Evolutionary conservation across 202 grass and related monocot species (phyloP).

Genomic region (Setaria italica): DNA sequence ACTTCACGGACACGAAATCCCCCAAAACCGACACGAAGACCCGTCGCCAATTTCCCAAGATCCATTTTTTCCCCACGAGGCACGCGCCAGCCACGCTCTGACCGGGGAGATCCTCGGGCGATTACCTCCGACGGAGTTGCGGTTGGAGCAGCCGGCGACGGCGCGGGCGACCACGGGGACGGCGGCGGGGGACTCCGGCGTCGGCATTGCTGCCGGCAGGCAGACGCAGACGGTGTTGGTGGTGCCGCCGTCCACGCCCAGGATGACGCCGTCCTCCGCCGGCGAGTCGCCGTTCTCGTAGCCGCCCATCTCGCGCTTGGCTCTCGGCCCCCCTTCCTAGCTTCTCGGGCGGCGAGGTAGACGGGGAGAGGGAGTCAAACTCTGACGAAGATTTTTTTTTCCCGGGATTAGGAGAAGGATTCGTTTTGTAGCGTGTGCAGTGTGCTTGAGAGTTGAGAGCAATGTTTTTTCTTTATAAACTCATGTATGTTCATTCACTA

Average conservation of each 20-base stretch:
- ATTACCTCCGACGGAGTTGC: slow-evolving; percentile 93
- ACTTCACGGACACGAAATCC: slow-evolving; percentile 25
- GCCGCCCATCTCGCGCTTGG: slow-evolving; percentile 51
- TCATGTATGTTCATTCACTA: no score
- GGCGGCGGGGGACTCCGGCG: slow-evolving; percentile 40
- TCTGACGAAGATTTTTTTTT: neutral
- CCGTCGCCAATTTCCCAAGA: slow-evolving; percentile 17
- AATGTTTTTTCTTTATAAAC: neutral
- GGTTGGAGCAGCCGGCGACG: slow-evolving; percentile 91
- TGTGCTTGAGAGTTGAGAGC: neutral
- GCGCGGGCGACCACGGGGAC: slow-evolving; percentile 80
- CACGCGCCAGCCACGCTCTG: neutral
- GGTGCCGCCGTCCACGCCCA: slow-evolving; percentile 92
- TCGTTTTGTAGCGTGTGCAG: slow-evolving; percentile 6
- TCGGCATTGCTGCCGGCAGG: slow-evolving; percentile 66
- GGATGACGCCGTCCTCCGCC: slow-evolving; percentile 67
- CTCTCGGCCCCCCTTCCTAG: neutral
- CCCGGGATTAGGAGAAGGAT: neutral
- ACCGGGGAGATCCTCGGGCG: neutral
- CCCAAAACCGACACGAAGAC: slow-evolving; percentile 5
- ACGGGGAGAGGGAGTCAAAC: neutral
- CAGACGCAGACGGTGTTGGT: slow-evolving; percentile 98
- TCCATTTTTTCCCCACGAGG: neutral
- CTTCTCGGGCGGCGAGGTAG: slow-evolving; percentile 18
- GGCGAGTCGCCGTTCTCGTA: slow-evolving; percentile 61